Percentiles rank a stretch among this genome's conserved stretches.
Evolutionary conservation across 768 basidiomycete genomes (phyloP).

Genomic region (Agaricus blazei): DNA sequence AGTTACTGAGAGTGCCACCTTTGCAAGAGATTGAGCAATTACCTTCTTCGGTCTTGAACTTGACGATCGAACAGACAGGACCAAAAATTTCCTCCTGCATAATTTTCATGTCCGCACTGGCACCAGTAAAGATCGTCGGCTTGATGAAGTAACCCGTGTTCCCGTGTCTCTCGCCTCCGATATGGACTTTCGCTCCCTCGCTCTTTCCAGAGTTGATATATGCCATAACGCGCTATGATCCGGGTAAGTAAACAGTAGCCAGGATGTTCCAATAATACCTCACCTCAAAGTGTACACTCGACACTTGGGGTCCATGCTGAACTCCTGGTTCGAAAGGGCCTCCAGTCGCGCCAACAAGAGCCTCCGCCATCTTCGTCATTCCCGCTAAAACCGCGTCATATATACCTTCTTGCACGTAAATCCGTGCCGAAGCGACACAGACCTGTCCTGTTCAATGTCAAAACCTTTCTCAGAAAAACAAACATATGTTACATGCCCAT

Average conservation of each 20-base stretch:
- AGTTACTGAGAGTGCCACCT: not conserved
- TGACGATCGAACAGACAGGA: conserved; percentile 48
- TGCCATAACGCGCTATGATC: conserved; percentile 9
- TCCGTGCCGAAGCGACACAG: conserved; percentile 84
- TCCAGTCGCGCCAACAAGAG: conserved; percentile 47
- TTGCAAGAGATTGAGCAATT: not conserved
- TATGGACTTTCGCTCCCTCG: conserved; percentile 11
- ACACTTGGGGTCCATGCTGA: conserved; percentile 77
- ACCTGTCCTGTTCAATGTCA: conserved; percentile 37
- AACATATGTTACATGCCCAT: not conserved
- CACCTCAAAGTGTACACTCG: conserved; percentile 52
- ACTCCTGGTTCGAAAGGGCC: conserved; percentile 58
- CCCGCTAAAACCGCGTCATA: conserved; percentile 74
- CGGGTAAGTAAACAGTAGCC: not conserved
- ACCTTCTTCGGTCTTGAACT: conserved; percentile 63
- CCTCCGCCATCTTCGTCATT: conserved; percentile 51
- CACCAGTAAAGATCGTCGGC: conserved; percentile 74
- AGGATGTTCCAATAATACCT: not conserved
- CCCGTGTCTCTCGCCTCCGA: conserved; percentile 14
- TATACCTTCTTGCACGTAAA: conserved; percentile 76
- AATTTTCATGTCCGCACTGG: conserved; percentile 66
- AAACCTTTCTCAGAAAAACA: not conserved
- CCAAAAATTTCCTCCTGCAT: conserved; percentile 39
- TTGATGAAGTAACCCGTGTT: conserved; percentile 54
- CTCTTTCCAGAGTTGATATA: conserved; percentile 40